Evolutionary conservation across 2,329 filamentous ascomycete genomes (phyloP), one percentile per base, ranked within the genome.

Genomic region (Lachnum nothofagi): DNA sequence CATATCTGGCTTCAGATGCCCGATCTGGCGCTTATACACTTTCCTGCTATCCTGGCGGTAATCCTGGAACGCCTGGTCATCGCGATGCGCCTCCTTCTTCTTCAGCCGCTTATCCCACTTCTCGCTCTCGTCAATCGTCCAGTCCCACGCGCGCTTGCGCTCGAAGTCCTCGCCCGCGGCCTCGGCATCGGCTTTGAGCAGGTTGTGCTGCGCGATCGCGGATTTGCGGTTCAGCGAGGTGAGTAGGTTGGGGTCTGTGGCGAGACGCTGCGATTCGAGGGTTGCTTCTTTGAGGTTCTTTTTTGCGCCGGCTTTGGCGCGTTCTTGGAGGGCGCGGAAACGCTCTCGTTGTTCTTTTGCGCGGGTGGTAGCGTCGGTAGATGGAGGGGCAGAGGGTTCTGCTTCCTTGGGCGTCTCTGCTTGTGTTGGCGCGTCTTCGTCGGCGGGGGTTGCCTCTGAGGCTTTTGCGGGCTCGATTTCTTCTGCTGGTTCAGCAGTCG

Each of bases 61-160:
- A 67, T 97, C 91, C 62, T 86, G 80, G 71, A 98, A 98, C 2
- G 88, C 86, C 51, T 90, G 88, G 68, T 91, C 84, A 66, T 95
- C 88, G 54, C 86, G 78, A 62, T 87, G 85, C 16, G 80, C 79
- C 50, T 82, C 80, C 72, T 90, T 94, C 77, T 95, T 95, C 63
- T 85, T 87, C 67, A 94, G 73, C 25, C 91, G 84, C 71, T 85
- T 85, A 68, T 98, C 93, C 93, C 93, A 98, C 58, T 79, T 82
- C 71, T 96, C 93, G 60, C 83, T 87, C 71, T 98, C 93, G 56
- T 98, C 93, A 5, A 91, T 75, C 1, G 93, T 98, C 88, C 93
- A 98, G 72, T 97, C 93, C 93, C 93, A 98, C 1, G 93, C 93
- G 34, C 93, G 84, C 71, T 97, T 96, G 58, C 93, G 87, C 75